Evolutionary conservation across 768 basidiomycete genomes (phyloP).

Genomic region (Mycena olivaceomarginata): DNA sequence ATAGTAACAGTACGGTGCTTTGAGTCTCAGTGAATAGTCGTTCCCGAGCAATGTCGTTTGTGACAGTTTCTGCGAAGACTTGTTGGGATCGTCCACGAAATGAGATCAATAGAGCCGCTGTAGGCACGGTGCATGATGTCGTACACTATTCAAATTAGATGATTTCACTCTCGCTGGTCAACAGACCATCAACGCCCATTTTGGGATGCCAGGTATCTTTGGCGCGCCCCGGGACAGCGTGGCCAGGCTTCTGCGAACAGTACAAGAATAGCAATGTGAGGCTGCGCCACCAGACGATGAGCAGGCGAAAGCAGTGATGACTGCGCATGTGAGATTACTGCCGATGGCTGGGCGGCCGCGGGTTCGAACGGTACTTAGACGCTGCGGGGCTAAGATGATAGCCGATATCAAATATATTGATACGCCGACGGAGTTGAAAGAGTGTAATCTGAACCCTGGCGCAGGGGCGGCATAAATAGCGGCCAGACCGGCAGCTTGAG

Average conservation of each 20-base stretch:
- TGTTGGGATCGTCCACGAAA: not conserved
- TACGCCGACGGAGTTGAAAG: no score
- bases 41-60: constrained; percentile 9
- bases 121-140: constrained; percentile 22
- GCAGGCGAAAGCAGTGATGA: constrained; percentile 19
- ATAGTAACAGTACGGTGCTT: no score
- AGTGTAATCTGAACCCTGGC: no score
- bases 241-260: constrained; percentile 23
- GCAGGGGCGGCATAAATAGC: no score
- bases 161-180: no score
- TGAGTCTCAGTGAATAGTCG: constrained; percentile 35
- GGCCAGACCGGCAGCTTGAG: no score
- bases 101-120: not conserved
- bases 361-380: no score
- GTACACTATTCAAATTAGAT: not conserved
- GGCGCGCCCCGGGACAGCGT: not conserved
- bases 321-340: no score
- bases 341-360: no score
- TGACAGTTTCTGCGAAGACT: constrained; percentile 29
- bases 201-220: constrained; percentile 16
- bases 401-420: no score
- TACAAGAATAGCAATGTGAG: constrained; percentile 25
- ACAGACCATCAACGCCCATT: not conserved
- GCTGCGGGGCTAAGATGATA: no score
- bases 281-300: constrained; percentile 23